Evolutionary conservation across 208 protist species (phyloP), one percentile per base, ranked within the genome.

Genomic region (Trypanosoma caninum): DNA sequence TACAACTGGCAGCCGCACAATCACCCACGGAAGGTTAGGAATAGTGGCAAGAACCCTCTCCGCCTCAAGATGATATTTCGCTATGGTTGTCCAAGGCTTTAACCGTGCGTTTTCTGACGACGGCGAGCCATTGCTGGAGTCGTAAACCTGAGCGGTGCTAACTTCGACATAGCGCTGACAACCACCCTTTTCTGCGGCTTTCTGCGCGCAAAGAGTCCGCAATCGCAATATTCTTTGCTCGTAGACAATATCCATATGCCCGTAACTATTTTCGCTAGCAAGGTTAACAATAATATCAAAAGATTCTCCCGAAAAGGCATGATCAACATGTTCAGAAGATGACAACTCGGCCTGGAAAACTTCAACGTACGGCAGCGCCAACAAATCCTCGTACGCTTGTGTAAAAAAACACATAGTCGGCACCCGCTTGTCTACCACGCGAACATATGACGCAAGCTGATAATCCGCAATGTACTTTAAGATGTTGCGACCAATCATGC

Each of bases 401-500:
- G 45, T 37, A 28, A 91, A 50, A 65, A 84, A 66, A 31, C 71
- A 68, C 47, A 79, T 79, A 11, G 50, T 54, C 16, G 74, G 69
- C 20, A 76, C 46, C n/a, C 56, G 42, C 63, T 87, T 87, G 38
- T 84, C 80, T 16, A 65, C 79, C 8, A 77, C 66, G 28, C 80
- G 65, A 42, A 82, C 59, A 16, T 67, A 50, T 9, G 44, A 63
- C 1, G 59, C 72, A 22, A 86, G 59, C 10, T 74, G n/a, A 45
- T 71, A 65, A 13, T 73, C 71, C 4, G 75, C 42, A 33, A 86
- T 62, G 46, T 91, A 91, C 35, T 78, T 76, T 10, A 97, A 76
- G 9, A 98, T 53, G 65, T 98, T 83, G 33, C 90, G 66, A 10
- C 87, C 96, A 42, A 98, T 79, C 77, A 97, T 97, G 20, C 96